phyloP scores from a whole-genome alignment of 768 basidiomycete species.

The Auricularia sp. region DNA sequence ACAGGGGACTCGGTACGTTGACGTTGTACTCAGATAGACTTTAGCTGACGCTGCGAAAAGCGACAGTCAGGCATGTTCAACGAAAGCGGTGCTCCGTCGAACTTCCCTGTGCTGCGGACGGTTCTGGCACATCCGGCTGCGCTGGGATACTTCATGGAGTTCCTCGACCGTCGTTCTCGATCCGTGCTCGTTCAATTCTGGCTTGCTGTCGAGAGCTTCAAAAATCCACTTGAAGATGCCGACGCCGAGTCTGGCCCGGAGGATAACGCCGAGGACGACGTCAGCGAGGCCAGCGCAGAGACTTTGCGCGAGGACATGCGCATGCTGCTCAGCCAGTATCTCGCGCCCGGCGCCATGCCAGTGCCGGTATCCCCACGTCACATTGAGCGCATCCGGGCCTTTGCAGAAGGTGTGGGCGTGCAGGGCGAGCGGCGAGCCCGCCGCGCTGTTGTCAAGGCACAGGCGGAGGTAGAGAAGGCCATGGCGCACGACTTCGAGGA shows the following conservation, averaged over 20 bases:
- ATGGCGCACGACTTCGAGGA: slow-evolving; percentile 91
- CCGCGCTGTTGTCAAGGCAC: slow-evolving; percentile 71
- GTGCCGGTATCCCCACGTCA: slow-evolving; percentile 58
- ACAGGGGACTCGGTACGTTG: slow-evolving; percentile 49
- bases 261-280: slow-evolving; percentile 52
- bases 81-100: neutral
- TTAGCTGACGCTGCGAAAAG: neutral
- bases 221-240: slow-evolving; percentile 83
- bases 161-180: slow-evolving; percentile 84
- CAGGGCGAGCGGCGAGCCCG: slow-evolving; percentile 52
- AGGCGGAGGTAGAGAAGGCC: slow-evolving; percentile 72
- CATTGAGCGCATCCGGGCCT: slow-evolving; percentile 57
- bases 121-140: slow-evolving; percentile 83
- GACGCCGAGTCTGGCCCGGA: slow-evolving; percentile 36
- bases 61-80: neutral
- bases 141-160: slow-evolving; percentile 95
- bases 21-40: neutral
- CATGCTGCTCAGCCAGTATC: slow-evolving; percentile 59
- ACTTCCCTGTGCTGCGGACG: slow-evolving; percentile 41
- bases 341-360: slow-evolving; percentile 45
- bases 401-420: slow-evolving; percentile 41
- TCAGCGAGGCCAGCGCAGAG: slow-evolving; percentile 32
- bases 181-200: slow-evolving; percentile 91
- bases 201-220: slow-evolving; percentile 96
- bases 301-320: slow-evolving; percentile 79